Conservation (phyloP, 2,329 filamentous ascomycete genomes). For the Ophiognomonia clavigignenti-juglandacearum region DNA sequence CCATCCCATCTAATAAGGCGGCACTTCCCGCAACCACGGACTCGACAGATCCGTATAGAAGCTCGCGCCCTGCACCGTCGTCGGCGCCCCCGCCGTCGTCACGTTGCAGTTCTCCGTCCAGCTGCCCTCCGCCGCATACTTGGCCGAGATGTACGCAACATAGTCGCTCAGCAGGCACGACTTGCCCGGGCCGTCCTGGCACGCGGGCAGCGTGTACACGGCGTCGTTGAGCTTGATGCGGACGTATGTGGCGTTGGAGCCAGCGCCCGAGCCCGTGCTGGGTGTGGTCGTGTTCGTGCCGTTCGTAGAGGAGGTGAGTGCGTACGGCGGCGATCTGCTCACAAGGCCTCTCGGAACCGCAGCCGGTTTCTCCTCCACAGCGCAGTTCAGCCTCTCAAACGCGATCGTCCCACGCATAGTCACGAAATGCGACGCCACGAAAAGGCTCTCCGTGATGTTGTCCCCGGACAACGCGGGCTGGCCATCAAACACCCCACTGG, state of each 20-base stretch:
- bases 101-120: conserved; percentile 46
- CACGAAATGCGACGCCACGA: conserved; percentile 50
- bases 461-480: conserved; percentile 42
- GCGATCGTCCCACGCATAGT: conserved; percentile 62
- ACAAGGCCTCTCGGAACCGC: no score
- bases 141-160: conserved; percentile 35
- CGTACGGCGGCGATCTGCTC: no score
- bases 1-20: not conserved
- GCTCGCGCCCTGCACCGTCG: conserved; percentile 38
- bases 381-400: conserved; percentile 58
- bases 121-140: conserved; percentile 42
- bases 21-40: conserved; percentile 27
- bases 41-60: conserved; percentile 43
- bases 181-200: conserved; percentile 49
- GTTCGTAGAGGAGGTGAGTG: no score
- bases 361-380: no score
- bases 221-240: conserved; percentile 59
- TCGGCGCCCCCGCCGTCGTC: conserved; percentile 33
- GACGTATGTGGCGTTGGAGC: conserved; percentile 38
- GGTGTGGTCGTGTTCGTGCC: conserved; percentile 6
- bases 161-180: conserved; percentile 47
- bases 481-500: conserved; percentile 56
- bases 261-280: conserved; percentile 5
- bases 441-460: conserved; percentile 44
- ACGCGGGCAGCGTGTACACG: conserved; percentile 54